Evolutionary conservation across 2,329 filamentous ascomycete species (phyloP).

Genomic region (Colletotrichum musae): DNA sequence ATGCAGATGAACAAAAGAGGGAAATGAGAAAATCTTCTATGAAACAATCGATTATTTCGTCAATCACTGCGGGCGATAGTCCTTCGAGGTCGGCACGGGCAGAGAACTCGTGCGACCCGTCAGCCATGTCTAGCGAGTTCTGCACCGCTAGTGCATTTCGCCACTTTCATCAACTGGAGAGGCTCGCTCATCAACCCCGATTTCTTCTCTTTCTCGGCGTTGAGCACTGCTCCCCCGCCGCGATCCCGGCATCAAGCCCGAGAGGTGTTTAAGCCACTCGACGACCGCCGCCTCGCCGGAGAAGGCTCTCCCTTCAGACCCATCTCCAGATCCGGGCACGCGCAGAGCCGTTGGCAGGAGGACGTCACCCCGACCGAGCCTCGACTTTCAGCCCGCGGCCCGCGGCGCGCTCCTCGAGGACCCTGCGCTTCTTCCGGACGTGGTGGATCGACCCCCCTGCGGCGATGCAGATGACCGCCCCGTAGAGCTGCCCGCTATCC

Average conservation of each 20-base stretch:
- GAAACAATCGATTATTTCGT: too few relatives aligned
- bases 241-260: conserved; percentile 21
- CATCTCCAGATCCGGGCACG: conserved; percentile 3
- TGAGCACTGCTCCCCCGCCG: conserved; percentile 8
- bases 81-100: too few relatives aligned
- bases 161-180: not conserved
- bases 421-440: conserved; percentile 58
- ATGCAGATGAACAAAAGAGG: not conserved
- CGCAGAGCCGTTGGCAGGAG: conserved; percentile 10
- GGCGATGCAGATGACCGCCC: conserved; percentile 49
- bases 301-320: not conserved
- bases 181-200: not conserved
- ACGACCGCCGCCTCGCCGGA: not conserved
- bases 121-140: too few relatives aligned
- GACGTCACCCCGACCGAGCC: conserved; percentile 13
- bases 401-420: conserved; percentile 53
- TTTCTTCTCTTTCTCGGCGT: not conserved
- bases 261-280: too few relatives aligned
- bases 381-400: conserved; percentile 2
- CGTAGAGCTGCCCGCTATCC: conserved; percentile 56
- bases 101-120: too few relatives aligned
- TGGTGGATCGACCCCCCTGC: conserved; percentile 58
- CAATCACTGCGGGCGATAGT: too few relatives aligned
- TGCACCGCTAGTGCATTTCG: not conserved
- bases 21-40: not conserved